These are phyloP conservation scores for Posidonia oceanica DNA, from an alignment of 116 monocot genomes.

Conservation along the genomic window DNA sequence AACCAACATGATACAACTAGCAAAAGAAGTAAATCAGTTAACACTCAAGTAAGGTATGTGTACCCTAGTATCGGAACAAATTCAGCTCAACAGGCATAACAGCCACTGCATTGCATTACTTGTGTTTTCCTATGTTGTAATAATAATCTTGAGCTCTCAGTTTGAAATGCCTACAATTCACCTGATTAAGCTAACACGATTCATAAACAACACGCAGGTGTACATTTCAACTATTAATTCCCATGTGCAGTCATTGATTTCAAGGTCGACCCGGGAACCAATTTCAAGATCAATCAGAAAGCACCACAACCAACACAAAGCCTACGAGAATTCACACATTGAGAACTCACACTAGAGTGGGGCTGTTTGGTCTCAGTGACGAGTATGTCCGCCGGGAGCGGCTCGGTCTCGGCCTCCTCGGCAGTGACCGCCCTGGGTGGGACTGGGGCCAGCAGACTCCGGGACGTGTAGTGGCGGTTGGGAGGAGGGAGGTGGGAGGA, in stretches of 20 bases:
- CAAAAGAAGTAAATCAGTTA: no score
- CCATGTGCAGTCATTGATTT: no score
- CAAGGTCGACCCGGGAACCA: no score
- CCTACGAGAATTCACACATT: not conserved
- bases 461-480: not conserved
- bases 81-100: no score
- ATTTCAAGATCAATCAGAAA: no score
- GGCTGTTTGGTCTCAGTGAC: constrained; percentile 58
- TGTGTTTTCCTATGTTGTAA: no score
- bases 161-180: not conserved
- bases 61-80: no score
- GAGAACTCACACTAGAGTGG: constrained; percentile 41
- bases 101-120: no score
- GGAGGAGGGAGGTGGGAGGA: not conserved
- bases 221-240: no score
- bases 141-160: not conserved
- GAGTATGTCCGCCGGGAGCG: constrained; percentile 21
- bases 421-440: constrained; percentile 19
- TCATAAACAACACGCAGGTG: not conserved
- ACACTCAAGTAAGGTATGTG: no score
- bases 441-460: constrained; percentile 7
- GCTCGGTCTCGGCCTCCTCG: constrained; percentile 21
- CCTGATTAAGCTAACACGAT: not conserved
- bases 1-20: no score
- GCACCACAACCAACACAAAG: not conserved